These are phyloP conservation scores for Aureobasidium subglaciale DNA, from an alignment of 2,329 filamentous ascomycete genomes.

Conservation along the genomic window DNA sequence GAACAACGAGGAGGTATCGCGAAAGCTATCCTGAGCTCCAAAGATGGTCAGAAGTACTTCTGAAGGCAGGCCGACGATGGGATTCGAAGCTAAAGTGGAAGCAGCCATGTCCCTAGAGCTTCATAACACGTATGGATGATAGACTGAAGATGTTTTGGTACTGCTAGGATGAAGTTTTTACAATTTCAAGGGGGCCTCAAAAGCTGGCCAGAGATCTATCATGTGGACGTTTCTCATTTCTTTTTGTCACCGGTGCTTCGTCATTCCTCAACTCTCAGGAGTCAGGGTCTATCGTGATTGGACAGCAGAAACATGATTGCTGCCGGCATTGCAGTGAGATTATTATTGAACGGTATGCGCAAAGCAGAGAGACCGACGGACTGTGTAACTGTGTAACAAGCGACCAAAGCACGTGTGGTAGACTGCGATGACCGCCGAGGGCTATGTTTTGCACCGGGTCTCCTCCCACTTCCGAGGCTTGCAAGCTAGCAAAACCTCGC, in stretches of 20 bases:
- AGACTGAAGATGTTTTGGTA: not conserved
- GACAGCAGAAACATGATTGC: not conserved
- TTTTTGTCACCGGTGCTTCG: conserved; percentile 4
- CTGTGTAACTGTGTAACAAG: not conserved
- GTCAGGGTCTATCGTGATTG: not conserved
- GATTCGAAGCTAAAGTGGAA: not conserved
- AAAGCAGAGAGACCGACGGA: not conserved
- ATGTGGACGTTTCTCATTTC: conserved; percentile 6
- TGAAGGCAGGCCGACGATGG: not conserved
- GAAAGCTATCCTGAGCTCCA: conserved; percentile 11
- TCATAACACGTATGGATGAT: not conserved
- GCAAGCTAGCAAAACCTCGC: too few species aligned
- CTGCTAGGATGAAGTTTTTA: not conserved
- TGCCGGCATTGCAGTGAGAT: not conserved
- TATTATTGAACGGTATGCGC: conserved; percentile 1
- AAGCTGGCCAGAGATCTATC: not conserved
- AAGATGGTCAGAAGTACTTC: conserved; percentile 4
- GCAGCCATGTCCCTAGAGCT: not conserved
- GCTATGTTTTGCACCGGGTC: not conserved
- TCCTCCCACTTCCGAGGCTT: conserved; percentile 3
- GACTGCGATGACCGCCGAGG: not conserved
- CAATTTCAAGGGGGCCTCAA: not conserved
- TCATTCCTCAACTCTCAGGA: not conserved
- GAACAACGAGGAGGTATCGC: not conserved
- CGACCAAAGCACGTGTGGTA: not conserved